These are phyloP conservation scores for Diaporthe sp. DNA, from an alignment of 2,329 filamentous ascomycete genomes.

Conservation along the genomic window DNA sequence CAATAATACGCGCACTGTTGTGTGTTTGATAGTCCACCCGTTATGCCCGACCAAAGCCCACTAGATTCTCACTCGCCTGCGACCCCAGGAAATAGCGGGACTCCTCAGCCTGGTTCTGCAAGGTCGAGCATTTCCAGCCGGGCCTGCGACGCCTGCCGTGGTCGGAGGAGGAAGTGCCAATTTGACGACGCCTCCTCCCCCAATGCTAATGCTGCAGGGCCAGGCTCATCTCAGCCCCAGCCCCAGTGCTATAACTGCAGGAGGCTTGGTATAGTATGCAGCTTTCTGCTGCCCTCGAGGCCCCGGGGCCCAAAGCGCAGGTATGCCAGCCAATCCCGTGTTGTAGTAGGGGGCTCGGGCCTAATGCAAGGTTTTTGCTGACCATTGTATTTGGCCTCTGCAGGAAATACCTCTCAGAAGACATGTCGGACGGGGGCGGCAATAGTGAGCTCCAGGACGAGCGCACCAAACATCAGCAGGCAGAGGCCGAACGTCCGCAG, in stretches of 20 bases:
- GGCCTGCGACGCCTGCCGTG: constrained; percentile 21
- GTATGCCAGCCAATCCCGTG: neutral
- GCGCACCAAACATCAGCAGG: neutral
- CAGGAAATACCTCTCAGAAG: constrained; percentile 7
- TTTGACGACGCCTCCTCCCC: neutral
- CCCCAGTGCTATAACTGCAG: constrained; percentile 11
- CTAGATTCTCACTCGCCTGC: neutral
- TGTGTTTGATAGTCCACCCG: neutral
- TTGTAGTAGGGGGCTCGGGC: neutral
- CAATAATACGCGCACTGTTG: neutral
- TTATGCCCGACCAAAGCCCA: neutral
- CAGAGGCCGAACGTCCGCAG: neutral
- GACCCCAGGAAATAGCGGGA: constrained; percentile 7
- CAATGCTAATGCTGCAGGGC: neutral
- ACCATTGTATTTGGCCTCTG: neutral
- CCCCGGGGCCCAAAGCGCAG: constrained; percentile 23
- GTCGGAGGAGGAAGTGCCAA: constrained; percentile 10
- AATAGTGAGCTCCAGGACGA: neutral
- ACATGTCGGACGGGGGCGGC: neutral
- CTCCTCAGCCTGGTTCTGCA: constrained; percentile 5
- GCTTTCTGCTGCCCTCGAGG: constrained; percentile 4
- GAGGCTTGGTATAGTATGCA: constrained; percentile 16
- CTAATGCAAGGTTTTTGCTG: constrained; percentile 13
- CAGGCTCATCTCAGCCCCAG: neutral
- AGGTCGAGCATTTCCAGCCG: constrained; percentile 25